These are phyloP conservation scores for Geopyxis carbonaria DNA, from an alignment of 495 filamentous ascomycete species.

Conservation along the genomic window DNA sequence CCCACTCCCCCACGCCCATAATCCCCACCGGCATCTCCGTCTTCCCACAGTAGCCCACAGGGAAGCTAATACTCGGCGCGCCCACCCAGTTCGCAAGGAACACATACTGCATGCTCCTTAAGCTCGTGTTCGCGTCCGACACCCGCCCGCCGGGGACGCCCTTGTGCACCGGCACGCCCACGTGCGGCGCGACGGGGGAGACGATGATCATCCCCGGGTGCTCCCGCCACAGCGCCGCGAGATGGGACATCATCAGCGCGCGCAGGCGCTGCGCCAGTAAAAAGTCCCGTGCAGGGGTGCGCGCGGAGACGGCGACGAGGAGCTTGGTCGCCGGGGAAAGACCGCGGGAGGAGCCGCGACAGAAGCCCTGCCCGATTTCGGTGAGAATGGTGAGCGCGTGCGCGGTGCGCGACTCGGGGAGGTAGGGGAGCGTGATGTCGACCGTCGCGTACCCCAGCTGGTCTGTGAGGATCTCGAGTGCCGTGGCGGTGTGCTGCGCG, in stretches of 20 bases:
- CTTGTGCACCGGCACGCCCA: slow-evolving; percentile 52
- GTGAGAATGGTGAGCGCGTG: slow-evolving; percentile 68
- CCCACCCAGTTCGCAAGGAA: slow-evolving; percentile 77
- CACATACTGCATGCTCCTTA: slow-evolving; percentile 74
- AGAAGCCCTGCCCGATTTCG: slow-evolving; percentile 35
- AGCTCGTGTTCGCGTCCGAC: slow-evolving; percentile 50
- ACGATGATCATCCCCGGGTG: slow-evolving; percentile 66
- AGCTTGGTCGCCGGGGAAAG: slow-evolving; percentile 58
- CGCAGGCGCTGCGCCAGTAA: slow-evolving; percentile 59
- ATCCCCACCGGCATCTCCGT: slow-evolving; percentile 55
- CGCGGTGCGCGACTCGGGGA: slow-evolving; percentile 57
- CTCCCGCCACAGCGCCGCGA: slow-evolving; percentile 50
- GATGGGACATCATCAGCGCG: slow-evolving; percentile 63
- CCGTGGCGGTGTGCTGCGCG: slow-evolving; percentile 34
- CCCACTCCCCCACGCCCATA: slow-evolving; percentile 86
- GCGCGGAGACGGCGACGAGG: slow-evolving; percentile 44
- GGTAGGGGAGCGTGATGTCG: slow-evolving; percentile 56
- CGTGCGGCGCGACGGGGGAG: slow-evolving; percentile 59
- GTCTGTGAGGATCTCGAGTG: slow-evolving; percentile 43
- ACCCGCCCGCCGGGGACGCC: slow-evolving; percentile 39
- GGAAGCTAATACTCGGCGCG: slow-evolving; percentile 59
- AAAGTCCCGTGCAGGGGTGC: slow-evolving; percentile 52
- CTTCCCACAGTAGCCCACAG: slow-evolving; percentile 48
- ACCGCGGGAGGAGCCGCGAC: slow-evolving; percentile 25
- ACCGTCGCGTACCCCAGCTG: slow-evolving; percentile 47